Percentiles rank a stretch among this genome's conserved stretches.
These are phyloP conservation scores for Ustilago vetiveriae DNA, from an alignment of 1,284 basidiomycete genomes.

Conservation along the genomic window DNA sequence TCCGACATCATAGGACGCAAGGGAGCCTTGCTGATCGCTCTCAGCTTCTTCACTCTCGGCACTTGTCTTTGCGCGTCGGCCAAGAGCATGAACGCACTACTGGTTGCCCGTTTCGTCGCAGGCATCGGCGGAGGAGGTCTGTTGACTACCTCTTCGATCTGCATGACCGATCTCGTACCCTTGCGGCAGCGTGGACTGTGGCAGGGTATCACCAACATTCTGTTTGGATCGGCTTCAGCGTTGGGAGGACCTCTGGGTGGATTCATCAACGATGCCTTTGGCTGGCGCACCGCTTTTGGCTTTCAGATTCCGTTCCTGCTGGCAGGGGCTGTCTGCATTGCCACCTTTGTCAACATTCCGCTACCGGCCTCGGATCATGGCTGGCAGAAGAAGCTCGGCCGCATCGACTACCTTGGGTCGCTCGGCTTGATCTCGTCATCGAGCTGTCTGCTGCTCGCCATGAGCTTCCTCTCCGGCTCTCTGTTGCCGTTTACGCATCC, in stretches of 20 bases:
- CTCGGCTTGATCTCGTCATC: constrained; percentile 64
- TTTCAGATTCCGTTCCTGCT: constrained; percentile 66
- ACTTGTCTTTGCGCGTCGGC: constrained; percentile 62
- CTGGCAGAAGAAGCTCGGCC: constrained; percentile 66
- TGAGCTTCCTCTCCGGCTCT: constrained; percentile 62
- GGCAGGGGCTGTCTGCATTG: constrained; percentile 65
- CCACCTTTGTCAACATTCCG: constrained; percentile 67
- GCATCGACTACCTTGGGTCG: constrained; percentile 67
- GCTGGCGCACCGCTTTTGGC: constrained; percentile 64
- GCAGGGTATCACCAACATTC: constrained; percentile 66
- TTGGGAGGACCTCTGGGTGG: constrained; percentile 62
- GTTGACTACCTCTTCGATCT: constrained; percentile 68
- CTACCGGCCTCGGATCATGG: constrained; percentile 61
- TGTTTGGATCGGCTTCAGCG: constrained; percentile 64
- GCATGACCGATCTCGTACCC: constrained; percentile 68
- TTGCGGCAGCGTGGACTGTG: constrained; percentile 68
- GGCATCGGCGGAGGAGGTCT: constrained; percentile 70
- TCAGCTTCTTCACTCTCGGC: constrained; percentile 56
- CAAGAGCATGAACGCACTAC: constrained; percentile 52
- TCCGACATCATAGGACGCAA: constrained; percentile 65
- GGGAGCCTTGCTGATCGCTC: constrained; percentile 60
- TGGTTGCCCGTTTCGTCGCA: constrained; percentile 67
- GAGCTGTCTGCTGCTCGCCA: constrained; percentile 64
- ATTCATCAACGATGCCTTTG: constrained; percentile 51
- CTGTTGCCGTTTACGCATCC: constrained; percentile 50